Conservation (phyloP, 805 yeast species). For the Wickerhamomyces strasburgensis region DNA sequence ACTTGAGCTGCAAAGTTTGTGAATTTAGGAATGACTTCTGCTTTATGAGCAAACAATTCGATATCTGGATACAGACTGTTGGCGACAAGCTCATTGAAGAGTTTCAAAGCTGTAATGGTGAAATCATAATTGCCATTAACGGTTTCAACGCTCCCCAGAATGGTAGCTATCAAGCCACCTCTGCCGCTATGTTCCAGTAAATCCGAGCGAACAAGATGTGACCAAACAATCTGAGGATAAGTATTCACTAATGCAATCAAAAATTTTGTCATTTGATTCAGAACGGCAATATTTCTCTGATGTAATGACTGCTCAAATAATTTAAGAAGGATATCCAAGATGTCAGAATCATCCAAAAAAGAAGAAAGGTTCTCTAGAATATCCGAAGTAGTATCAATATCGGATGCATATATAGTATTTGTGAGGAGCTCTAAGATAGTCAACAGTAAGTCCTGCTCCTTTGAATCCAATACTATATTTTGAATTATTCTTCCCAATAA, state of each 20-base stretch:
- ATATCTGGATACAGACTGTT: constrained; percentile 36
- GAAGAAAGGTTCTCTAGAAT: constrained; percentile 31
- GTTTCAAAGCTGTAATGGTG: constrained; percentile 52
- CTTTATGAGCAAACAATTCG: constrained; percentile 35
- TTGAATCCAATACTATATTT: constrained; percentile 36
- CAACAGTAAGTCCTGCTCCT: constrained; percentile 37
- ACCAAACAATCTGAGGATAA: constrained; percentile 71
- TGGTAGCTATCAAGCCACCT: constrained; percentile 57
- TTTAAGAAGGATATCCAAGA: constrained; percentile 56
- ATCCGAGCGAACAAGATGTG: constrained; percentile 62
- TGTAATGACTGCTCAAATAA: constrained; percentile 67
- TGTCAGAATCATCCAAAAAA: constrained; percentile 52
- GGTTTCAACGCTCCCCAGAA: constrained; percentile 70
- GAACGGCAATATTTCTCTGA: constrained; percentile 42
- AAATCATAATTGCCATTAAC: constrained; percentile 62
- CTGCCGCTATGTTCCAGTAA: constrained; percentile 57
- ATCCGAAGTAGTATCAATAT: constrained; percentile 36
- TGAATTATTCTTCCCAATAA: constrained; percentile 73
- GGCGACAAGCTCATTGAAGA: constrained; percentile 48
- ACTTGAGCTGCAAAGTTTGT: constrained; percentile 55
- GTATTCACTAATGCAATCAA: constrained; percentile 43
- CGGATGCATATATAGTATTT: constrained; percentile 37
- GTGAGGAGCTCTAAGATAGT: constrained; percentile 50
- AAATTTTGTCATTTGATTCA: constrained; percentile 44
- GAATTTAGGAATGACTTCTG: constrained; percentile 51